Conservation (phyloP, 2,329 filamentous ascomycete genomes). For the Claviceps cyperi region DNA sequence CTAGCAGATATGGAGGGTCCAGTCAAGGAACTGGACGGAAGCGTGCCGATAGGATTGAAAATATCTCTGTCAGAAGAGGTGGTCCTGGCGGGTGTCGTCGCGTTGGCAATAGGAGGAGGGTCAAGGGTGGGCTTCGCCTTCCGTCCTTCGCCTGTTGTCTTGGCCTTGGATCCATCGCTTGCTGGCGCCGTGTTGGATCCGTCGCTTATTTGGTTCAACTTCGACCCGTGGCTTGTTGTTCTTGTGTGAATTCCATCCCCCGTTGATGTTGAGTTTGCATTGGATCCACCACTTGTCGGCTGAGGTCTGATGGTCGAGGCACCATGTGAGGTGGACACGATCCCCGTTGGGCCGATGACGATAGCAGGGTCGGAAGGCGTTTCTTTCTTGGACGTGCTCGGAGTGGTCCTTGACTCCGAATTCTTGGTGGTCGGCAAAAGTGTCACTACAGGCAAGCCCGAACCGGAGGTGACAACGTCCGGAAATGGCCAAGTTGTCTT, state of each 20-base stretch:
- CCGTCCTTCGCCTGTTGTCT: neutral
- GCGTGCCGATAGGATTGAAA: conserved; percentile 12
- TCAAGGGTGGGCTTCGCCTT: neutral
- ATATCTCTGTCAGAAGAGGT: conserved; percentile 6
- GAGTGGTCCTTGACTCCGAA: neutral
- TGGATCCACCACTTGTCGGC: neutral
- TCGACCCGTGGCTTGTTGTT: neutral
- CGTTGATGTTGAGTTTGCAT: neutral
- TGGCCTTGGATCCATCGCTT: neutral
- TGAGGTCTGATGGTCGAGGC: neutral
- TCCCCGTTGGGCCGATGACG: conserved; percentile 16
- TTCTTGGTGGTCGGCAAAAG: neutral
- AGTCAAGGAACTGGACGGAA: conserved; percentile 10
- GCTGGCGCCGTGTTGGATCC: neutral
- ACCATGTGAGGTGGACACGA: conserved; percentile 7
- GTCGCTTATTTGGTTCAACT: neutral
- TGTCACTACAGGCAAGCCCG: neutral
- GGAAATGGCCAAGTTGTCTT: neutral
- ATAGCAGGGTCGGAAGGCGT: conserved; percentile 7
- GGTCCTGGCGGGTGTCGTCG: neutral
- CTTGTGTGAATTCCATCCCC: neutral
- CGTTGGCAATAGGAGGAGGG: conserved; percentile 1
- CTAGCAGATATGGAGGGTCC: conserved; percentile 6
- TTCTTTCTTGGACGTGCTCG: neutral
- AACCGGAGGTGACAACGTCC: neutral